Evolutionary conservation across 768 basidiomycete species (phyloP).

Genomic region (Polyporus arcularius): DNA sequence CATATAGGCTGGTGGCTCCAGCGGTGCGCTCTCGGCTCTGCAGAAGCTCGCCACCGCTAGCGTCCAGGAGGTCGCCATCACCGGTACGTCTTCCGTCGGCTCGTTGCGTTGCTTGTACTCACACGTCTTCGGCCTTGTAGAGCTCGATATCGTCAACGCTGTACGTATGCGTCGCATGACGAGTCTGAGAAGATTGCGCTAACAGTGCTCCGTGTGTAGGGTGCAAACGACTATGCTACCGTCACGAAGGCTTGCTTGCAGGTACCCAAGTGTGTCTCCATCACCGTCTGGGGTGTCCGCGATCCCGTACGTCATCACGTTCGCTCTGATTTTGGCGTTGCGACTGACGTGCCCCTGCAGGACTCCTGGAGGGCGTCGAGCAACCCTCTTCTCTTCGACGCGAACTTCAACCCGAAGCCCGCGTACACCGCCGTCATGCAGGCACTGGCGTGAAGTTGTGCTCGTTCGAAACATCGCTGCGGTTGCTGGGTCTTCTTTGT

Average conservation of each 20-base stretch:
- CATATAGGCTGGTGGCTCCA: conserved; percentile 39
- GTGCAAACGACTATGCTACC: conserved; percentile 43
- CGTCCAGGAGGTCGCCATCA: conserved; percentile 47
- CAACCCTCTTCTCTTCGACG: conserved; percentile 48
- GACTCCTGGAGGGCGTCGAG: conserved; percentile 49
- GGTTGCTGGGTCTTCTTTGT: not conserved
- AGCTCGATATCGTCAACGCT: conserved; percentile 29
- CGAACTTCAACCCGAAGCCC: conserved; percentile 47
- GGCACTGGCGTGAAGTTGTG: conserved; percentile 20
- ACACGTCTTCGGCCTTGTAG: conserved; percentile 1
- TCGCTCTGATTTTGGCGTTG: not conserved
- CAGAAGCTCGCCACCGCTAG: conserved; percentile 44
- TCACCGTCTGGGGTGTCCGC: conserved; percentile 52
- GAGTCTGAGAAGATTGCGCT: not conserved
- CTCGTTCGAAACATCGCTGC: not conserved
- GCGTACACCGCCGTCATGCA: conserved; percentile 35
- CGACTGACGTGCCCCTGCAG: conserved; percentile 17
- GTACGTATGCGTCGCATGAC: conserved; percentile 24
- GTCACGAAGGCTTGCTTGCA: conserved; percentile 49
- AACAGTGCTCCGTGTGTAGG: conserved; percentile 1
- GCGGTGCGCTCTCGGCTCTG: conserved; percentile 45
- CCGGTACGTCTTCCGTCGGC: conserved; percentile 33
- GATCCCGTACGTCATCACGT: conserved; percentile 35
- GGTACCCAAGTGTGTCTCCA: conserved; percentile 43
- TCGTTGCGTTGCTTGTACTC: not conserved